Evolutionary conservation across 371 early-diverging fungal genomes (phyloP).

Genomic region (Mortierella polycephala): DNA sequence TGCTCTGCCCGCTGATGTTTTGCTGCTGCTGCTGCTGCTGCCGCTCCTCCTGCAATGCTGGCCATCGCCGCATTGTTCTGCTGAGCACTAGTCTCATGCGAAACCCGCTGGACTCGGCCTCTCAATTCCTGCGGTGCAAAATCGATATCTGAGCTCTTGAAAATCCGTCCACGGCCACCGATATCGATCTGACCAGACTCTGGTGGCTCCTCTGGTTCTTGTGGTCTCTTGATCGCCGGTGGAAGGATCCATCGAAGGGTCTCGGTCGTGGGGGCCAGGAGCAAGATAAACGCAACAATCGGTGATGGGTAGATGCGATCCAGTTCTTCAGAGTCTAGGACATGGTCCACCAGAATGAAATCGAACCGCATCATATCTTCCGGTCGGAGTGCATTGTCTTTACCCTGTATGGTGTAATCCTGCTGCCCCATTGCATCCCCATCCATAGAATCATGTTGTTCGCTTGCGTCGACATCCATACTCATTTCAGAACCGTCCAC

Average conservation of each 20-base stretch:
- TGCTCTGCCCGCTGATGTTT: background rate
- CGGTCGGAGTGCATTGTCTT: background rate
- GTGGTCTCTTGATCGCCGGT: conserved; percentile 19
- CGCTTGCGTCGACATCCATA: conserved; percentile 5
- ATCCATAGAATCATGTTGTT: background rate
- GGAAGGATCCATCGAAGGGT: conserved; percentile 49
- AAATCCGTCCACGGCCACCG: conserved; percentile 24
- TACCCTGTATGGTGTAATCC: too few species aligned
- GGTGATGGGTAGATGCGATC: conserved; percentile 45
- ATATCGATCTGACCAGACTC: conserved; percentile 35
- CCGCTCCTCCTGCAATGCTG: background rate
- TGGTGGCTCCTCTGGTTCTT: conserved; percentile 13
- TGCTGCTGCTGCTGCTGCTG: background rate
- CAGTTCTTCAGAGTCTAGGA: conserved; percentile 46
- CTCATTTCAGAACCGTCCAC: background rate
- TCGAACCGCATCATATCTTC: conserved; percentile 17
- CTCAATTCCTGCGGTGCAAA: background rate
- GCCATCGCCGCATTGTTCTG: background rate
- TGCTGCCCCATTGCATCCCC: background rate
- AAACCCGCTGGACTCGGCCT: conserved; percentile 12
- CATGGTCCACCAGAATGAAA: conserved; percentile 49
- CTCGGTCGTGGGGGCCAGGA: conserved; percentile 47
- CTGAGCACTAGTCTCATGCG: background rate
- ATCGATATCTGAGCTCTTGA: background rate
- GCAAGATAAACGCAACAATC: conserved; percentile 23